Base-by-base conservation (phyloP, 148 eudicot genomes). In the Heliosperma pusillum region DNA sequence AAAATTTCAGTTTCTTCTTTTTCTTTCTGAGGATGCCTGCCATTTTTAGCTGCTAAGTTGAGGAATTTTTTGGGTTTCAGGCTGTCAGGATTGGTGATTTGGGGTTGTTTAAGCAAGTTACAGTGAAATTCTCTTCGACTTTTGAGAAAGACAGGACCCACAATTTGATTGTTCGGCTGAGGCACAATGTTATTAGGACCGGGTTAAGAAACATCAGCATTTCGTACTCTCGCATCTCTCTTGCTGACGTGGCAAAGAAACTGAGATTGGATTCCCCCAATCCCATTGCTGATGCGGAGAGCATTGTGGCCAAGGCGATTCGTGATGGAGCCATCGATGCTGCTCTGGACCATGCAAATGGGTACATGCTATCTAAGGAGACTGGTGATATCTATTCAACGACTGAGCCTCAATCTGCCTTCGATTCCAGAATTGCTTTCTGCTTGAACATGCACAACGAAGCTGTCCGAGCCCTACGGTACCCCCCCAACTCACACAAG, bases 241-340 rank as follows among this genome's bases (percentile, higher is more conserved):
- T 93, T 19, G 83, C 82, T 58, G 97, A 94, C 66, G 91, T 93
- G 69, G 97, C 97, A 11, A 85, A 80, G 74, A 94, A 94, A 74
- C 87, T 94, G 63, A 86, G 91, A 58, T 71, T 94, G 78, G 97
- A 91, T 76, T 89, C 98, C 12, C 57, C 92, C 53, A 85, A 89
- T 65, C 98, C 98, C 5, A 80, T 90, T 74, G 98, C 98, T 52
- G 98, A 94, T 85, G 98, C 98, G 30, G 98, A 91, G 78, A 88
- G 98, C 80, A 94, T 94, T 44, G 97, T 94, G 11, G 77, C 98
- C 50, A 94, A 94, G 80, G 97, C 98, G 21, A 94, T 94, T 52
- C 80, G 98, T 29, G 98, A 94, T 79, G 98, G 98, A 42, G 98
- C 98, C 20, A 91, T 94, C 25, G 98, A 94, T 78, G 98, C 98